phyloP scores from a whole-genome alignment of 805 yeast species.

The Kluyveromyces dobzhanskii region DNA sequence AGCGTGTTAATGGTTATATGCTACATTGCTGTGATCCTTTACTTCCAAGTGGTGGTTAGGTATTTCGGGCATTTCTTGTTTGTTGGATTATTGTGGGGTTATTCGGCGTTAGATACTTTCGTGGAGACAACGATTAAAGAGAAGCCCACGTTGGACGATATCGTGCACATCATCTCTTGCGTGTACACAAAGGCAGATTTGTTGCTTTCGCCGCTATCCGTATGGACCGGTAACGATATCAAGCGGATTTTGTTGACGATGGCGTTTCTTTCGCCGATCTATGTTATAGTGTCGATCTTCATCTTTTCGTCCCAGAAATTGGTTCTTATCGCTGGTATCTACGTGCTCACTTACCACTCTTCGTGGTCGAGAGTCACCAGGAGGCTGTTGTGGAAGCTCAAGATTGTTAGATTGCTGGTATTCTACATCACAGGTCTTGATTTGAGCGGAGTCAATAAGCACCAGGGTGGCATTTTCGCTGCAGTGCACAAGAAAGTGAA shows the following conservation, averaged over 20 bases:
- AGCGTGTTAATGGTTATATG: slow-evolving; percentile 52
- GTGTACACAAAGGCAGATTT: slow-evolving; percentile 71
- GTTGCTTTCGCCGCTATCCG: slow-evolving; percentile 72
- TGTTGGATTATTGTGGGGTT: slow-evolving; percentile 51
- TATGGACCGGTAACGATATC: slow-evolving; percentile 70
- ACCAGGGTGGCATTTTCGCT: slow-evolving; percentile 36
- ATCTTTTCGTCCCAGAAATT: slow-evolving; percentile 64
- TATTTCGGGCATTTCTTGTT: slow-evolving; percentile 75
- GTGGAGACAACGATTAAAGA: slow-evolving; percentile 50
- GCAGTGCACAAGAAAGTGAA: slow-evolving; percentile 35
- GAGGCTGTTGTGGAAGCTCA: slow-evolving; percentile 74
- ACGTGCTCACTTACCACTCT: slow-evolving; percentile 76
- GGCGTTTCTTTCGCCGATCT: slow-evolving; percentile 76
- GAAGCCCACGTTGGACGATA: slow-evolving; percentile 81
- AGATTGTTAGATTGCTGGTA: slow-evolving; percentile 56
- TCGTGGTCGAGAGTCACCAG: slow-evolving; percentile 78
- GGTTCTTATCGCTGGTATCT: slow-evolving; percentile 48
- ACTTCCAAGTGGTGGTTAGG: slow-evolving; percentile 69
- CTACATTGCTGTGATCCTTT: slow-evolving; percentile 54
- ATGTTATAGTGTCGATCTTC: slow-evolving; percentile 60
- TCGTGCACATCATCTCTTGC: slow-evolving; percentile 65
- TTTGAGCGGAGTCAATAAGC: slow-evolving; percentile 42
- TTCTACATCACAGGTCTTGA: slow-evolving; percentile 86
- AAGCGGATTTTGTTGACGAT: slow-evolving; percentile 77
- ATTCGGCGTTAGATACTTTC: slow-evolving; percentile 48